These are phyloP conservation scores for Stephanodiscus triporus DNA, from an alignment of 108 stramenopile species.

Conservation along the genomic window DNA sequence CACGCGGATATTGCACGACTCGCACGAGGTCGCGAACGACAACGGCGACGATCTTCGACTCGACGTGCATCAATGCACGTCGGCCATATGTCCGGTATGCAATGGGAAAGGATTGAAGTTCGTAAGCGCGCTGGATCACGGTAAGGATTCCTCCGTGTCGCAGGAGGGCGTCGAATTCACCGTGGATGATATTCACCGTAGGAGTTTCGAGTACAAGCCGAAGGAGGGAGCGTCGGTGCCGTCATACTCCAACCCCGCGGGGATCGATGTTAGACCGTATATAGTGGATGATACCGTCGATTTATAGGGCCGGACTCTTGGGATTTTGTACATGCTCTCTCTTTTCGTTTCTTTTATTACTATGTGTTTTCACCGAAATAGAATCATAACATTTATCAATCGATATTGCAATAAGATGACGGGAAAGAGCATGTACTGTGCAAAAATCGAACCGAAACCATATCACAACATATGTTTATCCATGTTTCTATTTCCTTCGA, in stretches of 20 bases:
- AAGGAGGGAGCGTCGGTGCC: constrained; percentile 1
- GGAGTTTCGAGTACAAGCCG: constrained; percentile 11
- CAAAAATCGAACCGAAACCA: too few species aligned
- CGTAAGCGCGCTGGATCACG: constrained; percentile 5
- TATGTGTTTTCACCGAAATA: too few species aligned
- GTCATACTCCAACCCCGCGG: constrained; percentile 3
- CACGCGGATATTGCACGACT: neutral
- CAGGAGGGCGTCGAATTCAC: neutral
- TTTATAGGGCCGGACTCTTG: neutral
- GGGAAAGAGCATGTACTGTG: too few species aligned
- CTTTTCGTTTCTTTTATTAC: too few species aligned
- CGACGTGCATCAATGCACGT: constrained; percentile 15
- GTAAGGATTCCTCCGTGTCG: neutral
- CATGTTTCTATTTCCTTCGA: too few species aligned
- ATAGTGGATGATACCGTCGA: constrained; percentile 18
- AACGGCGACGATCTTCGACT: constrained; percentile 2
- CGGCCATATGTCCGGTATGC: constrained; percentile 16
- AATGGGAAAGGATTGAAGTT: neutral
- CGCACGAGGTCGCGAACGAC: constrained; percentile 6
- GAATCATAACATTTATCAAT: too few species aligned
- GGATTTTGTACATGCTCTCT: too few species aligned
- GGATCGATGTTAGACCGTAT: constrained; percentile 6
- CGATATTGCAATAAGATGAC: too few species aligned
- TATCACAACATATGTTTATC: too few species aligned
- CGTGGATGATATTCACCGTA: neutral